Evolutionary conservation across 2,329 filamentous ascomycete species (phyloP).

Genomic region (Penicillium brevicompactum): DNA sequence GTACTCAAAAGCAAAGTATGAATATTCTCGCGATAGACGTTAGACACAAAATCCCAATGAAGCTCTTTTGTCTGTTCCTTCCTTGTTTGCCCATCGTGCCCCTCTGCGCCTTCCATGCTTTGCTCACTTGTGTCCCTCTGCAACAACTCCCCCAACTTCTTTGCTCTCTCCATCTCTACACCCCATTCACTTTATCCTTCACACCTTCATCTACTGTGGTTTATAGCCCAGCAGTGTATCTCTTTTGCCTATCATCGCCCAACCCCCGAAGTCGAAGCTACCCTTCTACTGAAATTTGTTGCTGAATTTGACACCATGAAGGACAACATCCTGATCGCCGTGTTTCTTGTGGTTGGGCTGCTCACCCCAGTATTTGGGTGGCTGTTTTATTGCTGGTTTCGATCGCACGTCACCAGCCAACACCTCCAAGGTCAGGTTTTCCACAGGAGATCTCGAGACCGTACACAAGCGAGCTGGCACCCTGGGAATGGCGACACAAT

Average conservation of each 20-base stretch:
- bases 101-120: not conserved
- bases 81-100: not conserved
- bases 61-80: not conserved
- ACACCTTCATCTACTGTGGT: no score
- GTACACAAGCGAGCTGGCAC: not conserved
- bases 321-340: slow-evolving; percentile 15
- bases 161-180: no score
- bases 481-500: not conserved
- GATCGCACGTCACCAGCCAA: not conserved
- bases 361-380: not conserved
- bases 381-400: slow-evolving; percentile 10
- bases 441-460: slow-evolving; percentile 4
- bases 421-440: slow-evolving; percentile 3
- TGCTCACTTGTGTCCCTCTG: no score
- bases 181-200: no score
- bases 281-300: no score
- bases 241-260: not conserved
- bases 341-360: slow-evolving; percentile 12
- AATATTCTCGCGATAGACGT: not conserved
- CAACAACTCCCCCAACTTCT: no score
- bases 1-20: slow-evolving; percentile 16
- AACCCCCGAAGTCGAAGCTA: no score
- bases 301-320: slow-evolving; percentile 14
- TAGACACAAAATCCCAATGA: not conserved
- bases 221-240: no score